Evolutionary conservation across 768 basidiomycete genomes (phyloP).

Genomic region (Auriscalpium orientale): DNA sequence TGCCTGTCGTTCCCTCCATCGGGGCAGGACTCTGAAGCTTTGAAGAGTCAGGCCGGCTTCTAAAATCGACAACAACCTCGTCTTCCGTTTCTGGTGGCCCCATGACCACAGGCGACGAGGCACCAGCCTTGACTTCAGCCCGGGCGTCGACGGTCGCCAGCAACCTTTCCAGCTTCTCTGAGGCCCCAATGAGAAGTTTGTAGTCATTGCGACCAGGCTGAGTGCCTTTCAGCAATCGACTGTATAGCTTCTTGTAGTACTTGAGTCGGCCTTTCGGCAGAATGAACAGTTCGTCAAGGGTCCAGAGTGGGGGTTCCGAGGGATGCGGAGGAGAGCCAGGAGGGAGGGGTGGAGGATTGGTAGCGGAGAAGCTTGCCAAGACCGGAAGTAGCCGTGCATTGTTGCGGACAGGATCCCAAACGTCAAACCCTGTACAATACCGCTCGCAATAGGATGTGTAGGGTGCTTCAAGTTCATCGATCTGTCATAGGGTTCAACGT

Average conservation of each 20-base stretch:
- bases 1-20: conserved; percentile 29
- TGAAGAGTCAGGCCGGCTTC: conserved; percentile 11
- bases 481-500: conserved; percentile 39
- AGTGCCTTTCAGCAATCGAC: conserved; percentile 77
- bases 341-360: conserved; percentile 50
- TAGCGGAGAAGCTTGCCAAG: conserved; percentile 59
- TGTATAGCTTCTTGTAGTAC: conserved; percentile 91
- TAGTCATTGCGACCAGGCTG: conserved; percentile 84
- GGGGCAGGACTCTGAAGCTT: conserved; percentile 11
- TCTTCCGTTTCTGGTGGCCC: conserved; percentile 36
- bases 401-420: conserved; percentile 69
- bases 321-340: conserved; percentile 27
- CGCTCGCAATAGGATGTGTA: conserved; percentile 76
- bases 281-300: conserved; percentile 80
- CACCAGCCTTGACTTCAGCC: conserved; percentile 44
- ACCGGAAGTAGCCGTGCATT: conserved; percentile 67
- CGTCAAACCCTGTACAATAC: conserved; percentile 73
- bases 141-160: conserved; percentile 59
- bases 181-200: conserved; percentile 66
- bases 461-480: conserved; percentile 83
- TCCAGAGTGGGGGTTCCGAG: conserved; percentile 50
- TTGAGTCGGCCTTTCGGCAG: conserved; percentile 78
- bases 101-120: conserved; percentile 12
- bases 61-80: conserved; percentile 51
- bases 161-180: conserved; percentile 75